phyloP scores from a whole-genome alignment of 176 grass and related monocot genomes.

The Urochloa ruziziensis region DNA sequence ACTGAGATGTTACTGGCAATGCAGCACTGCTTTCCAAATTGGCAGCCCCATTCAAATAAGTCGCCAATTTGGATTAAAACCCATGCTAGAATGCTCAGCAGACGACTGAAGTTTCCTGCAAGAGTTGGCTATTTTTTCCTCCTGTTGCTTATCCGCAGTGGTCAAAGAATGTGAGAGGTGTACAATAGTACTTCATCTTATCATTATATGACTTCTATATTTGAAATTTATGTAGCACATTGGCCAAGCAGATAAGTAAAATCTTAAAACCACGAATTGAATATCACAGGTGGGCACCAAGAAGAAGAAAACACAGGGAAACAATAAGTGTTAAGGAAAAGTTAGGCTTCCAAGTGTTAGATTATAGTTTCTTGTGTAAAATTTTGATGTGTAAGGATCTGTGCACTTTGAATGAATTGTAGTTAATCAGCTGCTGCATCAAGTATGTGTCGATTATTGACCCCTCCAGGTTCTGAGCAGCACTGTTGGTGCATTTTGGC shows the following conservation, averaged over 20 bases:
- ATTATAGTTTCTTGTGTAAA: too few species aligned
- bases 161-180: neutral
- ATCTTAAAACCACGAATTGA: neutral
- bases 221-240: neutral
- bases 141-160: too few species aligned
- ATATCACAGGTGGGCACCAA: neutral
- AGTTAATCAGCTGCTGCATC: too few species aligned
- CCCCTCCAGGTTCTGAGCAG: too few species aligned
- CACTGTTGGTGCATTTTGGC: too few species aligned
- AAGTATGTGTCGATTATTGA: too few species aligned
- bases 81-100: conserved; percentile 9
- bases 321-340: too few species aligned
- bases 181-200: conserved; percentile 2
- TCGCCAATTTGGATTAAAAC: too few species aligned
- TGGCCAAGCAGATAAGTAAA: neutral
- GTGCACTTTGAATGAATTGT: too few species aligned
- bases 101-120: neutral
- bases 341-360: too few species aligned
- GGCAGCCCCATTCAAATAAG: neutral
- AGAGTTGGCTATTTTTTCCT: neutral
- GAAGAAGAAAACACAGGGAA: too few species aligned
- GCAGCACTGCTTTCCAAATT: neutral
- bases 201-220: neutral
- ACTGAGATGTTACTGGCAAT: neutral
- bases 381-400: too few species aligned